Base-by-base conservation (phyloP, 2,329 filamentous ascomycete species). In the Nannizziopsis arthrosporioides region DNA sequence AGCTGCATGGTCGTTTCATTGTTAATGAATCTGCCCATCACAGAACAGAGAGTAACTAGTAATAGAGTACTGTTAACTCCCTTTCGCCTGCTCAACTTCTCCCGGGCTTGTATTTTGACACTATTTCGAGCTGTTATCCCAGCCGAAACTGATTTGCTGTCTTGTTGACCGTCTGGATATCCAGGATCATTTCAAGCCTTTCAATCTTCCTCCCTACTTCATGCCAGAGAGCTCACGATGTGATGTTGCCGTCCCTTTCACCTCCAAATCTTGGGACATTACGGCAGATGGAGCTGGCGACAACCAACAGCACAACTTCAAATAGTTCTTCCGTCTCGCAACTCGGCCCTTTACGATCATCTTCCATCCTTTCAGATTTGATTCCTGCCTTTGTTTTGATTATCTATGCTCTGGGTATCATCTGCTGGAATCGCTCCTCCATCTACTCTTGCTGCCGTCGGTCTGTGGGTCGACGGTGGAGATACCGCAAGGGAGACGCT, bases 351-450 rank as follows among this genome's bases (percentile, higher is more conserved):
- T n/a, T 42, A 7, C 36, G 18, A 30, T 45, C 49, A 30, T 43
- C 48, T 10, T 9, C 44, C 19, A 10, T 51, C 3, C 44, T 54
- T 12, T 15, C 44, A 14, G 47, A 53, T 22, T 40, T 52, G 18
- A 53, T 55, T 22, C 53, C 47, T n/a, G 14, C 42, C 11, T 8
- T 51, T 18, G 38, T 49, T 10, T 10, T 51, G n/a, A 14, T 45
- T 1, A 44, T 53, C 38, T 59, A 57, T 41, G 42, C 59, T 10
- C 3, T 57, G 7, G 34, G 59, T 34, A 44, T 42, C 3, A 39
- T 48, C 22, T 45, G 42, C 38, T 47, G 42, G 12, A 32, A 48
- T 19, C 47, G 42, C 27, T 18, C 22, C 11, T 1, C 32, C 10
- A 17, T 19, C 4, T 32, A 15, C 3, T 39, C 15, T 3, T 46